Percentiles rank a stretch among this genome's conserved stretches.
phyloP scores from a whole-genome alignment of 1,284 basidiomycete genomes.

The Neotropicomus parvogracilis region DNA sequence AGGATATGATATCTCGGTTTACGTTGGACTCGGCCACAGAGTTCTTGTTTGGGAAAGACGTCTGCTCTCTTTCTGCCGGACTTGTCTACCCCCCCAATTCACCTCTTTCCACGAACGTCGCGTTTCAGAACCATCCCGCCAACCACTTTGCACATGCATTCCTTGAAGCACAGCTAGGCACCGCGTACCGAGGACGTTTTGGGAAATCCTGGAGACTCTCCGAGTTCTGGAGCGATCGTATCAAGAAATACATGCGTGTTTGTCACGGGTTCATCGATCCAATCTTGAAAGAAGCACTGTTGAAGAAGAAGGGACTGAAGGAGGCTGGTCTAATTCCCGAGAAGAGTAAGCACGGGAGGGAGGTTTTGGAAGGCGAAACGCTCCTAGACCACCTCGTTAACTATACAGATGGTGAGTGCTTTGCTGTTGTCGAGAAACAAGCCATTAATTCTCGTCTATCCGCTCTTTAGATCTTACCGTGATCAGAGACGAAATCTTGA shows the following conservation, averaged over 20 bases:
- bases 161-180: constrained; percentile 27
- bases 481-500: constrained; percentile 49
- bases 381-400: constrained; percentile 32
- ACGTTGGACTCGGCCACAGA: constrained; percentile 41
- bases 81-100: constrained; percentile 28
- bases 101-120: constrained; percentile 4
- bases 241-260: constrained; percentile 31
- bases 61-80: constrained; percentile 30
- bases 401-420: constrained; percentile 26
- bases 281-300: constrained; percentile 33
- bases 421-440: not conserved
- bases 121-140: constrained; percentile 21
- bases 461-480: constrained; percentile 29
- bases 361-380: constrained; percentile 28
- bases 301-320: constrained; percentile 23
- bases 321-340: constrained; percentile 14
- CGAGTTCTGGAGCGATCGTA: constrained; percentile 35
- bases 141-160: constrained; percentile 36
- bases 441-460: not conserved
- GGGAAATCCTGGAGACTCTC: constrained; percentile 32
- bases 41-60: constrained; percentile 38
- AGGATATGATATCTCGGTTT: constrained; percentile 41
- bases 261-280: constrained; percentile 37
- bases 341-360: constrained; percentile 15
- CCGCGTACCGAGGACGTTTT: constrained; percentile 18